These are phyloP conservation scores for Cystobasidiaceae sp. DNA, from an alignment of 1,284 basidiomycete genomes.

Conservation along the genomic window DNA sequence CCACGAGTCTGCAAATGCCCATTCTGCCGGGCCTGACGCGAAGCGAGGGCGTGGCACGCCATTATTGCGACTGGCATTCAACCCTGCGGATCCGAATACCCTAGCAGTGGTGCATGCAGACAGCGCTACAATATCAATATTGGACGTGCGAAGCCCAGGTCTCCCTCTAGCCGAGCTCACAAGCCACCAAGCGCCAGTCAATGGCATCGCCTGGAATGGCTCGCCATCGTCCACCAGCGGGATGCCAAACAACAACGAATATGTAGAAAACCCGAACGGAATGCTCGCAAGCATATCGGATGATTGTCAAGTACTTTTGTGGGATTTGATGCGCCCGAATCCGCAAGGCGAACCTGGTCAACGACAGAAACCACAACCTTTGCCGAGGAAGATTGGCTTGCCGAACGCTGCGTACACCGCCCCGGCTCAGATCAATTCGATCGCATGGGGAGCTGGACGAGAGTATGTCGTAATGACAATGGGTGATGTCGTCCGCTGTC, in stretches of 20 bases:
- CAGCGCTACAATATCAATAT: constrained; percentile 73
- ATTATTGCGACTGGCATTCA: constrained; percentile 75
- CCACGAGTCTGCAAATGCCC: constrained; percentile 55
- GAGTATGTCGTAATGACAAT: constrained; percentile 88
- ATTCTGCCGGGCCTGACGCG: constrained; percentile 36
- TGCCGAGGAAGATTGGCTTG: constrained; percentile 54
- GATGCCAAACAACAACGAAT: neutral
- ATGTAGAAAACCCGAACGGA: constrained; percentile 12
- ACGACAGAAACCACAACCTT: neutral
- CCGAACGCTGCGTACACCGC: constrained; percentile 77
- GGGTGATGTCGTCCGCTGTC: constrained; percentile 66
- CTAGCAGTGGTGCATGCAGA: constrained; percentile 93
- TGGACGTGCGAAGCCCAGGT: constrained; percentile 91
- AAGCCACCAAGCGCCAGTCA: constrained; percentile 69
- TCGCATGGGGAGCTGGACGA: constrained; percentile 66
- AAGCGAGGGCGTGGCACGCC: constrained; percentile 58
- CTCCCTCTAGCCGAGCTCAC: constrained; percentile 84
- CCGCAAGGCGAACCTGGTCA: constrained; percentile 1
- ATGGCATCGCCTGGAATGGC: constrained; percentile 72
- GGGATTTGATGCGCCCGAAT: constrained; percentile 22
- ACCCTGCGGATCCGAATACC: constrained; percentile 78
- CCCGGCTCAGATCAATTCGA: constrained; percentile 70
- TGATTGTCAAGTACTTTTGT: constrained; percentile 33
- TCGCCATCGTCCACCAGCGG: neutral
- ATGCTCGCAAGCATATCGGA: constrained; percentile 33